Percentiles rank a stretch among this genome's conserved stretches.
Evolutionary conservation across 2,329 filamentous ascomycete genomes (phyloP).

Genomic region (Dactylonectria macrodidyma): DNA sequence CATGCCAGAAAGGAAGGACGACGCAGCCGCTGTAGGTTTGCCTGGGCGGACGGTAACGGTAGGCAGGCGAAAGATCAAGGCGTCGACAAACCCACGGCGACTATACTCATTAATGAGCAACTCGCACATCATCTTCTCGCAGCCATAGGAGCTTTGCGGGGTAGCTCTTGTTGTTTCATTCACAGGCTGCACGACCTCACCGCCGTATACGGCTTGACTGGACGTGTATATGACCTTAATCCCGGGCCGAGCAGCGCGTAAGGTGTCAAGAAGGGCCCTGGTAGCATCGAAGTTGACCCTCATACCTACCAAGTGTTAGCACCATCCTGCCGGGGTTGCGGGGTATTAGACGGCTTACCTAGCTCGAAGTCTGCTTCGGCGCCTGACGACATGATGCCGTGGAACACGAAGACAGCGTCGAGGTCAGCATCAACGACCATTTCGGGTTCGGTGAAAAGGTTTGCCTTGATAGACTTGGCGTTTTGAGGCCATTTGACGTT

Average conservation of each 20-base stretch:
- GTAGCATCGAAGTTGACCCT: constrained; percentile 71
- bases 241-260: constrained; percentile 60
- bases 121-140: constrained; percentile 73
- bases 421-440: constrained; percentile 45
- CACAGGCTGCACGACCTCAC: constrained; percentile 62
- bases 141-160: constrained; percentile 71
- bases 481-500: constrained; percentile 49
- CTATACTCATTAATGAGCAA: constrained; percentile 45
- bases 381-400: constrained; percentile 75
- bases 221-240: constrained; percentile 71
- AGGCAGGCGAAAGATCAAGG: constrained; percentile 68
- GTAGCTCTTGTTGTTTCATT: constrained; percentile 61
- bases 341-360: constrained; percentile 48
- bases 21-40: constrained; percentile 70
- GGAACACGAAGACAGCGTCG: constrained; percentile 69
- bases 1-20: constrained; percentile 72
- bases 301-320: constrained; percentile 12
- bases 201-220: constrained; percentile 72
- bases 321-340: constrained; percentile 35
- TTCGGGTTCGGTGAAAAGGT: constrained; percentile 23
- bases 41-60: constrained; percentile 73
- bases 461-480: constrained; percentile 29
- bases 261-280: constrained; percentile 64
- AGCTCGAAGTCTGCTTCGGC: constrained; percentile 71
- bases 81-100: constrained; percentile 69